Evolutionary conservation across 2,329 filamentous ascomycete species (phyloP).

Genomic region (Alternaria sp.): DNA sequence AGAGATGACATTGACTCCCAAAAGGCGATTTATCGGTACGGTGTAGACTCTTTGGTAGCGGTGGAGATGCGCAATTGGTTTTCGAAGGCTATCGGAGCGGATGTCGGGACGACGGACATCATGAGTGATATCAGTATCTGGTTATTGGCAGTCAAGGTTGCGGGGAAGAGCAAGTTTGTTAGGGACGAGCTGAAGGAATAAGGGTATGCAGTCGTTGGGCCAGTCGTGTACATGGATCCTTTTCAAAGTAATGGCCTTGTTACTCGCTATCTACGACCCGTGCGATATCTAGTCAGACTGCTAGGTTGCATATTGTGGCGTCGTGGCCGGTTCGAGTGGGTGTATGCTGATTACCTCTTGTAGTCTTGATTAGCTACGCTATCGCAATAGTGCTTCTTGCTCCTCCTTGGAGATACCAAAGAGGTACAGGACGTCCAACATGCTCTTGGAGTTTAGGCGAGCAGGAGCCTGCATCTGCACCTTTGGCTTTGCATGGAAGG

Average conservation of each 20-base stretch:
- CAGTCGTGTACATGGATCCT: not conserved
- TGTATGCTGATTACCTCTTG: too few species aligned
- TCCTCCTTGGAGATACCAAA: slow-evolving; percentile 77
- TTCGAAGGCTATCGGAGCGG: slow-evolving; percentile 19
- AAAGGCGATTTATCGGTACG: slow-evolving; percentile 35
- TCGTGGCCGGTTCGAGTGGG: not conserved
- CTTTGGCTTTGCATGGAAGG: slow-evolving; percentile 84
- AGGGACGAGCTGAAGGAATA: slow-evolving; percentile 14
- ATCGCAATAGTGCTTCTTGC: slow-evolving; percentile 58
- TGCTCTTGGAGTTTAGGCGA: slow-evolving; percentile 73
- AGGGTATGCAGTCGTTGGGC: not conserved
- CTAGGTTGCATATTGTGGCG: not conserved
- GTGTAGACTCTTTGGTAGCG: slow-evolving; percentile 39
- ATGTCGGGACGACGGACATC: slow-evolving; percentile 22
- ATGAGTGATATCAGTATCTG: slow-evolving; percentile 22
- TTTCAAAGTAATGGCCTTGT: too few species aligned
- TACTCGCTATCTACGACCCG: too few species aligned
- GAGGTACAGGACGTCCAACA: slow-evolving; percentile 77
- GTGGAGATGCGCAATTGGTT: slow-evolving; percentile 39
- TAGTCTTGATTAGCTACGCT: not conserved
- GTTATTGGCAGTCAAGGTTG: slow-evolving; percentile 20
- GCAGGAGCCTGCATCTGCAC: slow-evolving; percentile 81
- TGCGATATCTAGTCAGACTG: too few species aligned
- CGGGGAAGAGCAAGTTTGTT: slow-evolving; percentile 22
- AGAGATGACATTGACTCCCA: slow-evolving; percentile 34